Conservation (phyloP, 2,329 filamentous ascomycete species). For the Ascocoryne sarcoides region DNA sequence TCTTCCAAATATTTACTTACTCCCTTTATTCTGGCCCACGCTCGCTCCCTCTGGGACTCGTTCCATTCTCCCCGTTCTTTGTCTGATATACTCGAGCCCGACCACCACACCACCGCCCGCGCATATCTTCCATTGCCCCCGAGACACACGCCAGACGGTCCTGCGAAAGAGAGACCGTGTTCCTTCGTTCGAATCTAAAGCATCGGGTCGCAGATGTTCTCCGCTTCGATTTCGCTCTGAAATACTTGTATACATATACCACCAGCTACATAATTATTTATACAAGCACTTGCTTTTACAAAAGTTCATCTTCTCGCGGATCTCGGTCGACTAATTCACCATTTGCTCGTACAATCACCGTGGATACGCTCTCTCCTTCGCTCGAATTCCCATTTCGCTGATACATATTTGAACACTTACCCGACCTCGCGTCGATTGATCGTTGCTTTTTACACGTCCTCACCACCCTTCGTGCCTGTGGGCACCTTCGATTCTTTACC, state of each 20-base stretch:
- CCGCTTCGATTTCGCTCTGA: slow-evolving; percentile 14
- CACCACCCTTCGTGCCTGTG: slow-evolving; percentile 22
- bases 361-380: too few species aligned
- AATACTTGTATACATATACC: neutral
- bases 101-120: neutral
- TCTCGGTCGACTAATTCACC: neutral
- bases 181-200: slow-evolving; percentile 1
- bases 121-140: slow-evolving; percentile 1
- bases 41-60: neutral
- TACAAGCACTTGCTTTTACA: neutral
- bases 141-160: neutral
- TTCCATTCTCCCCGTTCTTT: neutral
- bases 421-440: slow-evolving; percentile 12
- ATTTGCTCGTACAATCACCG: too few species aligned
- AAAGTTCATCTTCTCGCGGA: neutral
- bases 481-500: slow-evolving; percentile 53
- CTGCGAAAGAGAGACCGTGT: too few species aligned
- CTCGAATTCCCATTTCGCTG: too few species aligned
- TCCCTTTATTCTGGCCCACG: slow-evolving; percentile 1
- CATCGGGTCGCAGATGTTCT: slow-evolving; percentile 10
- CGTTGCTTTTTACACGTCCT: slow-evolving; percentile 24
- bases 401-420: slow-evolving; percentile 1
- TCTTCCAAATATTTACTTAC: slow-evolving; percentile 1
- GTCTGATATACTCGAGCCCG: too few species aligned
- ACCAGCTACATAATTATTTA: neutral